Evolutionary conservation across 495 filamentous ascomycete genomes (phyloP).

Genomic region (Astrothelium subdiscretum): DNA sequence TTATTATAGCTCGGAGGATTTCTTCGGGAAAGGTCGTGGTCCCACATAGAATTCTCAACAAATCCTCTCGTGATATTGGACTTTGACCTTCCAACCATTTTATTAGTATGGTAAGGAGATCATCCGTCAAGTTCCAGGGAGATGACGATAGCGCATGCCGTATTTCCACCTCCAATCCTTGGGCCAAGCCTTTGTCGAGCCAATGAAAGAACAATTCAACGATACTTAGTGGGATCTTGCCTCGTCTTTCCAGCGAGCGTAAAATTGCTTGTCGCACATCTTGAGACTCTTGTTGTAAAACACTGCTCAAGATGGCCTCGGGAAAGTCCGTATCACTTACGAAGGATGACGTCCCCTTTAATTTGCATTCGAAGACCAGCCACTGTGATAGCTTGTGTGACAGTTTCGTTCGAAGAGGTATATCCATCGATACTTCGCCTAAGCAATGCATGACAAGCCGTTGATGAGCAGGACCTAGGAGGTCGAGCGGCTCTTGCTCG

Average conservation of each 20-base stretch:
- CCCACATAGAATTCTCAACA: neutral
- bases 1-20: too few species aligned
- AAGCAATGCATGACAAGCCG: slow-evolving; percentile 34
- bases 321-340: slow-evolving; percentile 22
- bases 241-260: slow-evolving; percentile 11
- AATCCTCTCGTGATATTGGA: neutral
- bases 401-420: slow-evolving; percentile 10
- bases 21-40: neutral
- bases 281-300: slow-evolving; percentile 13
- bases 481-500: slow-evolving; percentile 29
- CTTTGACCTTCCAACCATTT: neutral
- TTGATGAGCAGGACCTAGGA: slow-evolving; percentile 30
- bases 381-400: slow-evolving; percentile 19
- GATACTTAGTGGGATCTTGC: slow-evolving; percentile 13
- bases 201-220: slow-evolving; percentile 12
- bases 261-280: slow-evolving; percentile 10
- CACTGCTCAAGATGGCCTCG: slow-evolving; percentile 14
- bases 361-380: slow-evolving; percentile 21
- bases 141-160: neutral
- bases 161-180: neutral
- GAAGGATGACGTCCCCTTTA: slow-evolving; percentile 1
- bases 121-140: neutral
- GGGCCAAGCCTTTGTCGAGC: neutral
- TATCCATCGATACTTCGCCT: slow-evolving; percentile 21
- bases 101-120: neutral